These are phyloP conservation scores for Candida sanyaensis DNA, from an alignment of 1,139 yeast species.

Conservation along the genomic window DNA sequence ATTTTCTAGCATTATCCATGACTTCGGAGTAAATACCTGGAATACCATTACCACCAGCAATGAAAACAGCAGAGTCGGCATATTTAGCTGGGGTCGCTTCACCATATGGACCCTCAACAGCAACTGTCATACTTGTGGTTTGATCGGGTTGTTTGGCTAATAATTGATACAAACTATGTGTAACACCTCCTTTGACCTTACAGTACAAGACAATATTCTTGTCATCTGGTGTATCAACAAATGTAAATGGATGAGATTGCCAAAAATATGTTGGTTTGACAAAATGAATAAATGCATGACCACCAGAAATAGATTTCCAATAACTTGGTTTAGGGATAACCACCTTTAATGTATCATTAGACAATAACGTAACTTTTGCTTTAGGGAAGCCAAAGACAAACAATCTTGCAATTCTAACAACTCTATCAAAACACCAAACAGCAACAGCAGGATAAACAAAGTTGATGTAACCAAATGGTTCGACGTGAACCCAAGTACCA, in stretches of 20 bases:
- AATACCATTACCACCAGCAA: constrained; percentile 47
- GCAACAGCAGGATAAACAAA: constrained; percentile 40
- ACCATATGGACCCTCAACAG: constrained; percentile 46
- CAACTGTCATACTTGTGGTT: constrained; percentile 28
- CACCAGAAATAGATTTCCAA: constrained; percentile 50
- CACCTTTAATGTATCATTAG: constrained; percentile 43
- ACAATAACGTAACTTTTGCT: constrained; percentile 33
- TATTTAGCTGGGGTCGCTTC: constrained; percentile 29
- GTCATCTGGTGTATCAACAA: constrained; percentile 21
- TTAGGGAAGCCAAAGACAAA: constrained; percentile 39
- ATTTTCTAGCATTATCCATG: constrained; percentile 32
- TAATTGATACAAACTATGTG: constrained; percentile 32
- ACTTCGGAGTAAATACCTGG: constrained; percentile 47
- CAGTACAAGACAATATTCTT: constrained; percentile 26
- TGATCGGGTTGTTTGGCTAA: constrained; percentile 29
- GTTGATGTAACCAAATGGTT: constrained; percentile 38
- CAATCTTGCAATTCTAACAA: constrained; percentile 34
- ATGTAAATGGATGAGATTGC: constrained; percentile 40
- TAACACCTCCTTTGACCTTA: constrained; percentile 41
- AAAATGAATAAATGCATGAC: constrained; percentile 53
- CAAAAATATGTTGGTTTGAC: constrained; percentile 35
- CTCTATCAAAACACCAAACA: constrained; percentile 47
- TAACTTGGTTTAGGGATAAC: constrained; percentile 39
- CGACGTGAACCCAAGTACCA: constrained; percentile 46
- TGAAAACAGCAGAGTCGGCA: constrained; percentile 39